These are phyloP conservation scores for Ocimum tenuiflorum DNA, from an alignment of 257 asterid genomes.

Conservation along the genomic window DNA sequence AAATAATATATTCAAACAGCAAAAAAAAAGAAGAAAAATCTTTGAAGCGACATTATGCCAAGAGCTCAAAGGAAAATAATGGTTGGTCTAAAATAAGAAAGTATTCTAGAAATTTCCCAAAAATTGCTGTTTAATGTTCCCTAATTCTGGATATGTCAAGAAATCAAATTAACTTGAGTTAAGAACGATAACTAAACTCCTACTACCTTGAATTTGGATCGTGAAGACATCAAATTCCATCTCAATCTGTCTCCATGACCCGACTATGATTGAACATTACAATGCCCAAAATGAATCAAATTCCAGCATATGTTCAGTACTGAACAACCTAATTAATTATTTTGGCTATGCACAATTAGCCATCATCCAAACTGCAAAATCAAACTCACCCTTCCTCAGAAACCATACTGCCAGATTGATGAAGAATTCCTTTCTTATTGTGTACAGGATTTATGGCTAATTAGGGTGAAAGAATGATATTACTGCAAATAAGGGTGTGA, in stretches of 20 bases:
- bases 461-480: background rate
- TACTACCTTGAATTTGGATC: background rate
- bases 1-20: background rate
- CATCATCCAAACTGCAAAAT: background rate
- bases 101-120: background rate
- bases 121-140: background rate
- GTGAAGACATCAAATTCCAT: background rate
- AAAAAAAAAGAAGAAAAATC: background rate
- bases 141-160: background rate
- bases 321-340: background rate
- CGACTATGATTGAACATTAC: background rate
- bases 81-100: background rate
- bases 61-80: background rate
- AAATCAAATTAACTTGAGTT: background rate
- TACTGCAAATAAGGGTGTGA: background rate
- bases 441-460: constrained; percentile 64
- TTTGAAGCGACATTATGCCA: constrained; percentile 1
- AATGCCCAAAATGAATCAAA: background rate
- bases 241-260: background rate
- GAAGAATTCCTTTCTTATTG: constrained; percentile 82
- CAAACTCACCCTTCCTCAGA: constrained; percentile 62
- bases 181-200: background rate
- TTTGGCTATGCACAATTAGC: background rate
- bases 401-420: constrained; percentile 36
- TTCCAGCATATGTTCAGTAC: background rate